Evolutionary conservation across 306 rosid species (phyloP).

Genomic region (Mucuna pruriens): DNA sequence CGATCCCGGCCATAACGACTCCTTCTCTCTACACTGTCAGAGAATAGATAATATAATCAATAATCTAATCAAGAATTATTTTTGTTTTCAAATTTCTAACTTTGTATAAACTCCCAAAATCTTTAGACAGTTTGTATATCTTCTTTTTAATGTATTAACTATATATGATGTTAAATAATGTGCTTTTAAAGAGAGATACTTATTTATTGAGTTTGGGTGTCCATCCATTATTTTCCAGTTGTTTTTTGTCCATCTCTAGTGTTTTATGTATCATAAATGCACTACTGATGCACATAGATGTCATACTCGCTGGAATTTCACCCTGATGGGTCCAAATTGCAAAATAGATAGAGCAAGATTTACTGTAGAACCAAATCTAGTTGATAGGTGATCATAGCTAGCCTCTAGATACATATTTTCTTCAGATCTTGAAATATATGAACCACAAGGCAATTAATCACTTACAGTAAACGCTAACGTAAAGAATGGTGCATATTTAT

Average conservation of each 20-base stretch:
- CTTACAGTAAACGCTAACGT: conserved; percentile 29
- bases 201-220: no score
- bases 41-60: background rate
- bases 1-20: background rate
- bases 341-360: background rate
- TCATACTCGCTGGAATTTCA: conserved; percentile 25
- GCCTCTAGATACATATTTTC: background rate
- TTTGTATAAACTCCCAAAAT: background rate
- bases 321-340: background rate
- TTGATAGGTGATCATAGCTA: background rate
- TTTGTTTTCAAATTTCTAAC: background rate
- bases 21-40: background rate
- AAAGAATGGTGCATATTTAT: conserved; percentile 43
- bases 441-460: conserved; percentile 20
- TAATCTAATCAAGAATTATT: background rate
- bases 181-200: background rate
- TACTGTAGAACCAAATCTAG: conserved; percentile 28
- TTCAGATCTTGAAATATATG: conserved; percentile 26
- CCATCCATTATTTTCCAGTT: no score
- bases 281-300: background rate
- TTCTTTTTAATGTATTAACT: background rate
- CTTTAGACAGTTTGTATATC: background rate
- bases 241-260: conserved; percentile 22
- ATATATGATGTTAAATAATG: background rate
- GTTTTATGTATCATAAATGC: conserved; percentile 26